Conservation (phyloP, 2,329 filamentous ascomycete species). For the Trichoderma citrinoviride region DNA sequence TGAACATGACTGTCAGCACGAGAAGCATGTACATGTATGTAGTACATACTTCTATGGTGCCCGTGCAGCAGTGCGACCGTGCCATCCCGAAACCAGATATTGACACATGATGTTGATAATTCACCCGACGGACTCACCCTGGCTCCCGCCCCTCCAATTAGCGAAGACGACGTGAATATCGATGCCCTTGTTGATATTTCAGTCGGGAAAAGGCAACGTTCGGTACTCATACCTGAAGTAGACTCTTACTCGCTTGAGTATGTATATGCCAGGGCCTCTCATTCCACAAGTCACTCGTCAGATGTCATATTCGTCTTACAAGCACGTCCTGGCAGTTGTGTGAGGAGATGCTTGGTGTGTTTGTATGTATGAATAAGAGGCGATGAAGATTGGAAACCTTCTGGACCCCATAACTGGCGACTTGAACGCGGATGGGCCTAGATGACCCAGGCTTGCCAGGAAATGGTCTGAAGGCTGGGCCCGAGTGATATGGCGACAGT, state of each 20-base stretch:
- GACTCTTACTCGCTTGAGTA: background rate
- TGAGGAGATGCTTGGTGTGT: background rate
- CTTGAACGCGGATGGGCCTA: background rate
- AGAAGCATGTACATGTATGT: background rate
- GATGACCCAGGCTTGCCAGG: background rate
- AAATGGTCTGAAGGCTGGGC: background rate
- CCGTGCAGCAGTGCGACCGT: constrained; percentile 30
- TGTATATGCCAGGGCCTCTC: background rate
- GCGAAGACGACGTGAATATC: background rate
- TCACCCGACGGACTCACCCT: constrained; percentile 19
- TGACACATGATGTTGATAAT: constrained; percentile 28
- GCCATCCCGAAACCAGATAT: constrained; percentile 32
- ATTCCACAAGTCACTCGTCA: background rate
- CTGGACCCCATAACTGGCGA: background rate
- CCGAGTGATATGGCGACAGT: background rate
- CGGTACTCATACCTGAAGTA: constrained; percentile 10
- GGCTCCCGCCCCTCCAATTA: constrained; percentile 20
- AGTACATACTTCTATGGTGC: background rate
- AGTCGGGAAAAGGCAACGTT: background rate
- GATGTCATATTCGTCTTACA: background rate
- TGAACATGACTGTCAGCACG: background rate
- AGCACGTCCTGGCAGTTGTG: too few species aligned
- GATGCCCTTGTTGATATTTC: constrained; percentile 1
- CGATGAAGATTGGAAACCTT: background rate
- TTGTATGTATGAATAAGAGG: background rate